These are phyloP conservation scores for Alternaria brassicae DNA, from an alignment of 2,329 filamentous ascomycete species.

Conservation along the genomic window DNA sequence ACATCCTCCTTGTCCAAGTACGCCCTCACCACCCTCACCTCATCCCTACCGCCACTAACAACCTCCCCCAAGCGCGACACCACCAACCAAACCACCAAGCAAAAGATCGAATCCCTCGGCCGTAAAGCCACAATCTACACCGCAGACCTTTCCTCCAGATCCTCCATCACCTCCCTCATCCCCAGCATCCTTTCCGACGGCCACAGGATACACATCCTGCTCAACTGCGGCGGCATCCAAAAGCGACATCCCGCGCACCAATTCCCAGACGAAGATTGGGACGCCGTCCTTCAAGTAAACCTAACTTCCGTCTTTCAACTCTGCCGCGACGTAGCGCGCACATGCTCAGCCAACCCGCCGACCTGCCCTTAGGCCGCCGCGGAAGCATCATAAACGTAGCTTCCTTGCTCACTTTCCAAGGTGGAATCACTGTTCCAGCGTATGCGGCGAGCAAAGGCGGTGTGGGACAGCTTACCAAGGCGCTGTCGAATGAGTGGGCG, in stretches of 20 bases:
- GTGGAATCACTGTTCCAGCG: conserved; percentile 85
- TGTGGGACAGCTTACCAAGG: conserved; percentile 83
- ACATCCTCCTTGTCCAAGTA: conserved; percentile 60
- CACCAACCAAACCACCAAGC: conserved; percentile 64
- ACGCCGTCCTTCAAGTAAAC: conserved; percentile 86
- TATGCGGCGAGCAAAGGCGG: conserved; percentile 88
- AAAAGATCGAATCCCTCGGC: conserved; percentile 68
- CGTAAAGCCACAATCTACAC: conserved; percentile 72
- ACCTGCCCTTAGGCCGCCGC: conserved; percentile 60
- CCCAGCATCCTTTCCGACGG: conserved; percentile 68
- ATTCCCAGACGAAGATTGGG: conserved; percentile 80
- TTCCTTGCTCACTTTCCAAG: conserved; percentile 82
- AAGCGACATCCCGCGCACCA: conserved; percentile 74
- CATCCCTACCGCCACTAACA: not conserved
- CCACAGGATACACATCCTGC: conserved; percentile 73
- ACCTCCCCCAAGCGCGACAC: conserved; percentile 58
- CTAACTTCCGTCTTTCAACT: conserved; percentile 81
- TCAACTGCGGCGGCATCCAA: conserved; percentile 90
- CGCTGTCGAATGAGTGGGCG: conserved; percentile 86
- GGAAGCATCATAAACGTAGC: conserved; percentile 86
- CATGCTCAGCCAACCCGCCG: conserved; percentile 68
- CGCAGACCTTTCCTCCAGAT: conserved; percentile 70
- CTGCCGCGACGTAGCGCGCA: conserved; percentile 76
- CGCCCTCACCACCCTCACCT: not conserved
- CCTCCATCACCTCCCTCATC: conserved; percentile 67